A percentile compares a stretch with the other conserved stretches of the same genome.
Conservation (phyloP, 371 early-diverging fungal genomes). For the Catenaria anguillulae region DNA sequence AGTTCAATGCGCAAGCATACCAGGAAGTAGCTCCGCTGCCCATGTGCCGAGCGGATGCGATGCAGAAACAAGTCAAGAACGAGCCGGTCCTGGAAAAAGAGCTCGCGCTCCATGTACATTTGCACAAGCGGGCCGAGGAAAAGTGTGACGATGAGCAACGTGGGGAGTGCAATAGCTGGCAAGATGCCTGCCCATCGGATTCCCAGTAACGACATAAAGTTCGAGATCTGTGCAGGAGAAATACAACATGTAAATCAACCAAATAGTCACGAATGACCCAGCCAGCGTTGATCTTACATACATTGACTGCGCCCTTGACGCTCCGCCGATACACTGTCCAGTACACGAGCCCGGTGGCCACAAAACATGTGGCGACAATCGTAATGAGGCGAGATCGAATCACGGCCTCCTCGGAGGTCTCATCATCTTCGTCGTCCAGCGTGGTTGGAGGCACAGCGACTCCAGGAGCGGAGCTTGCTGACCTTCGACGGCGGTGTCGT, state of each 20-base stretch:
- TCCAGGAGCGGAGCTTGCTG: background rate
- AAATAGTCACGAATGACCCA: no score
- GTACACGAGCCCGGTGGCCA: constrained; percentile 5
- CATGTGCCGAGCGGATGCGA: background rate
- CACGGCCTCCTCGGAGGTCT: constrained; percentile 7
- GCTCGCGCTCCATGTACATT: background rate
- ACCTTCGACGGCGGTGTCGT: no score
- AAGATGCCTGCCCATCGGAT: background rate
- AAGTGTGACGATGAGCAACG: constrained; percentile 5
- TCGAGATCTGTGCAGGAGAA: no score
- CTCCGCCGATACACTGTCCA: background rate
- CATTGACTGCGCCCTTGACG: no score
- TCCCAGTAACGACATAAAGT: background rate
- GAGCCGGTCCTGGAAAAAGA: background rate
- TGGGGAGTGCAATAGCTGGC: background rate
- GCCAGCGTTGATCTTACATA: no score
- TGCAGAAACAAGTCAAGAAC: background rate
- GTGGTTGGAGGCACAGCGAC: no score
- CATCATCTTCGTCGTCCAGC: no score
- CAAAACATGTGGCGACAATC: constrained; percentile 7
- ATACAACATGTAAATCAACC: no score
- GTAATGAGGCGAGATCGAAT: constrained; percentile 11
- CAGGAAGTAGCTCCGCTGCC: constrained; percentile 7
- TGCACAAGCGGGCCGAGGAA: constrained; percentile 17
- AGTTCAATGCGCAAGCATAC: background rate